Evolutionary conservation across 2,329 filamentous ascomycete species (phyloP).

Genomic region (Cryoendolithus antarcticus): DNA sequence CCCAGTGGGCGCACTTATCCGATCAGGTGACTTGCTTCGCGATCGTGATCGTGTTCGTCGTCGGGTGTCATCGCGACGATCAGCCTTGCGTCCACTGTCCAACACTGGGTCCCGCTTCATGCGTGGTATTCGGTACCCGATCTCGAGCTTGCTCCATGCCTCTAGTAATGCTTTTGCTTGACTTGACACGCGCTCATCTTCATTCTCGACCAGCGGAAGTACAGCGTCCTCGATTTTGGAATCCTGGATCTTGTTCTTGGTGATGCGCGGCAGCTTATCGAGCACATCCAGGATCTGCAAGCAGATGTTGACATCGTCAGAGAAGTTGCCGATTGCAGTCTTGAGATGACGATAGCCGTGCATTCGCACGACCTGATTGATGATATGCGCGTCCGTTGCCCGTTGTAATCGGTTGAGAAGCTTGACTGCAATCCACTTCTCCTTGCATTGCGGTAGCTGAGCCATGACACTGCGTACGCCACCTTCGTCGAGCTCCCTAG

Average conservation of each 20-base stretch:
- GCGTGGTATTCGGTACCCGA: slow-evolving; percentile 84
- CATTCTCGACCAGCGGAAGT: slow-evolving; percentile 54
- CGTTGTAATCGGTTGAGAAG: slow-evolving; percentile 77
- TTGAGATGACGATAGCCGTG: slow-evolving; percentile 95
- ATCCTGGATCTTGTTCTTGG: slow-evolving; percentile 92
- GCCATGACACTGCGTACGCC: slow-evolving; percentile 93
- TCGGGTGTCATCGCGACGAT: slow-evolving; percentile 41
- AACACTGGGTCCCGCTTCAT: slow-evolving; percentile 68
- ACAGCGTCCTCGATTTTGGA: slow-evolving; percentile 86
- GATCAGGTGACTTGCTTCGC: slow-evolving; percentile 35
- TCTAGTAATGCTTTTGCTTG: slow-evolving; percentile 62
- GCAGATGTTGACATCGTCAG: slow-evolving; percentile 79
- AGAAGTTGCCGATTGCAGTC: slow-evolving; percentile 70
- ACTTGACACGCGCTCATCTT: slow-evolving; percentile 53
- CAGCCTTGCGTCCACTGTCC: slow-evolving; percentile 40
- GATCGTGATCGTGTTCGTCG: slow-evolving; percentile 36
- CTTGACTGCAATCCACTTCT: slow-evolving; percentile 99
- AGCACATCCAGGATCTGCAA: slow-evolving; percentile 83
- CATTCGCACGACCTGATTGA: slow-evolving; percentile 84
- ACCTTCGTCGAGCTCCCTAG: slow-evolving; percentile 65
- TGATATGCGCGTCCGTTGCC: slow-evolving; percentile 74
- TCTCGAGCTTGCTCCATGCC: slow-evolving; percentile 78
- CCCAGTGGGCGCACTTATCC: slow-evolving; percentile 37
- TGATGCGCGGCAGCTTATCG: slow-evolving; percentile 76
- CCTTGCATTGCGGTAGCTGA: slow-evolving; percentile 90